Evolutionary conservation across 1,284 basidiomycete genomes (phyloP).

Genomic region (Cerrena zonata): DNA sequence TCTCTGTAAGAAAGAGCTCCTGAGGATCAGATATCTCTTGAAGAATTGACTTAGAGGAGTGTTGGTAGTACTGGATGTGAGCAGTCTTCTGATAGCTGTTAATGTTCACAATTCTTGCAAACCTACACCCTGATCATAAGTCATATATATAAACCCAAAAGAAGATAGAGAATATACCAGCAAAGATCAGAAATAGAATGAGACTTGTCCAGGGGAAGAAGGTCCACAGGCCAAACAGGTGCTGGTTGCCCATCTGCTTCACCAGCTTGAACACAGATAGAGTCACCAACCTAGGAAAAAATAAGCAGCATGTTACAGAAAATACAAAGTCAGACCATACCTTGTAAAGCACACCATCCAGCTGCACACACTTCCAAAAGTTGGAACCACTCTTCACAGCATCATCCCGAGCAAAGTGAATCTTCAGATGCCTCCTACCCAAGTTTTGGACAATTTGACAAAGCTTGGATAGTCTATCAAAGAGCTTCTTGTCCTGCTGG

Average conservation of each 20-base stretch:
- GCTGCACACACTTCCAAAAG: too few relatives aligned
- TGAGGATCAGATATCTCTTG: slow-evolving; percentile 53
- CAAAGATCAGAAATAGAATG: slow-evolving; percentile 50
- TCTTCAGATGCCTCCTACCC: too few relatives aligned
- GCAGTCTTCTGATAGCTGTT: slow-evolving; percentile 34
- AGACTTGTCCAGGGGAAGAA: slow-evolving; percentile 29
- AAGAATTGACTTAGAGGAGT: slow-evolving; percentile 52
- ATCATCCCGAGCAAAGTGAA: too few relatives aligned
- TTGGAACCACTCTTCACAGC: too few relatives aligned
- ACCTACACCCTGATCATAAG: slow-evolving; percentile 38
- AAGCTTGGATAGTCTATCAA: slow-evolving; percentile 9
- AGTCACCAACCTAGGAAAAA: slow-evolving; percentile 48
- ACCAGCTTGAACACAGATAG: slow-evolving; percentile 43
- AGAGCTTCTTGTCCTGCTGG: slow-evolving; percentile 8
- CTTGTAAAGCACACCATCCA: slow-evolving; percentile 32
- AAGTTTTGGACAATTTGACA: too few relatives aligned
- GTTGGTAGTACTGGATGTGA: slow-evolving; percentile 69
- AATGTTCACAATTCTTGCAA: slow-evolving; percentile 55
- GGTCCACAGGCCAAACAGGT: slow-evolving; percentile 21
- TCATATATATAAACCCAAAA: slow-evolving; percentile 4
- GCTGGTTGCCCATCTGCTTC: slow-evolving; percentile 21
- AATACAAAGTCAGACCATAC: slow-evolving; percentile 20
- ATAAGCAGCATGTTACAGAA: slow-evolving; percentile 2
- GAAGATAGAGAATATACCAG: slow-evolving; percentile 38
- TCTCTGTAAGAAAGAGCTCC: slow-evolving; percentile 56